Conservation (phyloP, 2,329 filamentous ascomycete species). For the Diaporthe citri region DNA sequence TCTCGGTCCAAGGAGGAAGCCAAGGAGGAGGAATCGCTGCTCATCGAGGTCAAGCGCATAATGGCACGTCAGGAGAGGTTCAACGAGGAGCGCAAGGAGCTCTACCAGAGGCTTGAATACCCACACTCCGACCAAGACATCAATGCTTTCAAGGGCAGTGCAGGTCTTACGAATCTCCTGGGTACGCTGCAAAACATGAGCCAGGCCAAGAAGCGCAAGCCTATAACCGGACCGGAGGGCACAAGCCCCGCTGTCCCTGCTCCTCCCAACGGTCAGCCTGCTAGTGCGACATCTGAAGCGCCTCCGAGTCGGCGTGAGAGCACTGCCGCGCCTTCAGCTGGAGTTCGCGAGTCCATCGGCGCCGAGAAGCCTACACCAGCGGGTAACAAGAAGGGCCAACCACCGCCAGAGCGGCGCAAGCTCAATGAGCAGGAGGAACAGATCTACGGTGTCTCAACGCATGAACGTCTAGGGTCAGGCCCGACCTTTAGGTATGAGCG, state of each 20-base stretch:
- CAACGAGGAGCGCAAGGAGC: conserved; percentile 87
- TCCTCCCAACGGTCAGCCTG: conserved; percentile 49
- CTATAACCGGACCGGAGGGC: conserved; percentile 72
- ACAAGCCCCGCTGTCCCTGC: conserved; percentile 58
- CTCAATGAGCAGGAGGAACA: conserved; percentile 81
- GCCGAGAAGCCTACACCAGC: conserved; percentile 53
- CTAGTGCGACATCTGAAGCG: conserved; percentile 54
- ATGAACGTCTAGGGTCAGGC: conserved; percentile 87
- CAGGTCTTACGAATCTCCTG: conserved; percentile 34
- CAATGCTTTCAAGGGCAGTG: conserved; percentile 53
- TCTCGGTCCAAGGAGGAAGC: conserved; percentile 87
- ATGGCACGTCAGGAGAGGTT: conserved; percentile 87
- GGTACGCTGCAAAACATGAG: conserved; percentile 80
- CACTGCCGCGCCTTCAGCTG: conserved; percentile 58
- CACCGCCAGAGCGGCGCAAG: conserved; percentile 71
- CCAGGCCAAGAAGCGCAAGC: conserved; percentile 89
- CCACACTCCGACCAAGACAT: conserved; percentile 79
- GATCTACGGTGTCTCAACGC: conserved; percentile 85
- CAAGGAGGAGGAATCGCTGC: conserved; percentile 88
- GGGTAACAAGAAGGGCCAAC: conserved; percentile 65
- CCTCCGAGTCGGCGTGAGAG: conserved; percentile 64
- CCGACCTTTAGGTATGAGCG: conserved; percentile 91
- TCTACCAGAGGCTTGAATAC: conserved; percentile 88
- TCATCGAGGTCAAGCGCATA: conserved; percentile 93
- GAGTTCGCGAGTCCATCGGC: conserved; percentile 60